These are phyloP conservation scores for Balakata baccata DNA, from an alignment of 345 rosid species.

Conservation along the genomic window DNA sequence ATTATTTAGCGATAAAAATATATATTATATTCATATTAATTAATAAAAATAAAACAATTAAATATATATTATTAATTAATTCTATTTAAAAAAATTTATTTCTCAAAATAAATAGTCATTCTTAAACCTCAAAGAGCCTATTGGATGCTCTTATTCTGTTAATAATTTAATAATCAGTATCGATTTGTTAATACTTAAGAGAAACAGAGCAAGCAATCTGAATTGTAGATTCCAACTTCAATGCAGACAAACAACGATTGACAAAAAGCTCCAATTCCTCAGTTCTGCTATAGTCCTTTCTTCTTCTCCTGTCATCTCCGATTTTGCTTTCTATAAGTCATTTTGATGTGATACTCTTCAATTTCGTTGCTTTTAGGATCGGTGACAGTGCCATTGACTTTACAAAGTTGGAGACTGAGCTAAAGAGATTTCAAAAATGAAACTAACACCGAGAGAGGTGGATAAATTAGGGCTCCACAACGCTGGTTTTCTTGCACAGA, in stretches of 20 bases:
- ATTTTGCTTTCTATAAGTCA: neutral
- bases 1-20: too few species aligned
- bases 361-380: neutral
- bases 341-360: neutral
- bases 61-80: too few species aligned
- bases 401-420: neutral
- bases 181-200: too few species aligned
- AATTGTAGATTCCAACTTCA: neutral
- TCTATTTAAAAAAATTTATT: too few species aligned
- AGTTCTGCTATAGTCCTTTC: neutral
- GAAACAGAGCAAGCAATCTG: neutral
- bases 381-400: neutral
- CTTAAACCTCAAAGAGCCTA: too few species aligned
- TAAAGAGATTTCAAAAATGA: constrained; percentile 40
- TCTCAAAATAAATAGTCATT: too few species aligned
- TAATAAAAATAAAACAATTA: too few species aligned
- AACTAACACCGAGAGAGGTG: constrained; percentile 67
- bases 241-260: neutral
- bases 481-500: constrained; percentile 91
- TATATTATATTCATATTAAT: too few species aligned
- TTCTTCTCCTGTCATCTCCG: neutral
- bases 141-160: too few species aligned
- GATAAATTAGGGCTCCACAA: constrained; percentile 77
- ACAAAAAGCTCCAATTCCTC: neutral
- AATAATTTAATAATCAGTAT: too few species aligned